Percentiles rank a stretch among this genome's conserved stretches.
Evolutionary conservation across 345 rosid genomes (phyloP).

Genomic region (Draba incana): DNA sequence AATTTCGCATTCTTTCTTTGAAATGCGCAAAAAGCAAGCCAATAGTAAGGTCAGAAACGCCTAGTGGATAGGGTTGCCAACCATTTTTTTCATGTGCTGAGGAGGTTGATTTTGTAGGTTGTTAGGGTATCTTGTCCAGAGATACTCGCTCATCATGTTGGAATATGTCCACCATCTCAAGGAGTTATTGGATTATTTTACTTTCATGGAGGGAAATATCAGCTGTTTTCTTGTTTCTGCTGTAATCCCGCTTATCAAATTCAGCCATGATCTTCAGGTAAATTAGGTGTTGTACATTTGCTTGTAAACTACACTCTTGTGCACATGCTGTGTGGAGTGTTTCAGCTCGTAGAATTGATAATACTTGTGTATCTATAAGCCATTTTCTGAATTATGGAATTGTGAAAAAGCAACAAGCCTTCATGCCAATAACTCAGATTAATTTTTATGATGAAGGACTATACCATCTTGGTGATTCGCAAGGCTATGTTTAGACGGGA

Average conservation of each 20-base stretch:
- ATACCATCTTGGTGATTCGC: constrained; percentile 68
- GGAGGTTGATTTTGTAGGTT: constrained; percentile 53
- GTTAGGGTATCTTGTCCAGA: constrained; percentile 57
- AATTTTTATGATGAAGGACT: constrained; percentile 52
- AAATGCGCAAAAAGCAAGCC: constrained; percentile 66
- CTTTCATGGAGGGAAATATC: constrained; percentile 62
- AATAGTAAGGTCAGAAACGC: constrained; percentile 55
- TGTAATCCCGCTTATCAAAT: constrained; percentile 70
- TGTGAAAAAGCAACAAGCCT: neutral
- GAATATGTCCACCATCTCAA: constrained; percentile 72
- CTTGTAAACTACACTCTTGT: constrained; percentile 3
- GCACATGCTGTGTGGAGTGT: constrained; percentile 15
- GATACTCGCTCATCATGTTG: constrained; percentile 63
- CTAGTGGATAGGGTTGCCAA: constrained; percentile 11
- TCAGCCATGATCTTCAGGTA: constrained; percentile 74
- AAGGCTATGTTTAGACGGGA: constrained; percentile 90
- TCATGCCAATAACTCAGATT: neutral
- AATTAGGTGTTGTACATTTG: constrained; percentile 14
- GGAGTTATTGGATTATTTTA: constrained; percentile 83
- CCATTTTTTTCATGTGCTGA: constrained; percentile 19
- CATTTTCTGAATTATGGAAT: constrained; percentile 12
- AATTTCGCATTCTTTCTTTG: constrained; percentile 70
- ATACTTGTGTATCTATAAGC: neutral
- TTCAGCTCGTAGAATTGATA: constrained; percentile 7
- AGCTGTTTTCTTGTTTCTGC: constrained; percentile 63